These are phyloP conservation scores for Hordeum vulgare DNA, from an alignment of 176 grass and related monocot genomes.

Conservation along the genomic window MorexV3_pseudomolecules_assembly NC_058524.1:551169692-551170191, in stretches of 20 bases:
- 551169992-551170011: constrained; percentile 34
- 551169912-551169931: constrained; percentile 86
- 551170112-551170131: constrained; percentile 57
- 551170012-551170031: neutral
- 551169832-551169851: constrained; percentile 98
- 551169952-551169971: constrained; percentile 86
- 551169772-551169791: constrained; percentile 99
- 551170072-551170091: constrained; percentile 56
- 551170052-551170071: constrained; percentile 64
- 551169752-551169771: constrained; percentile 84
- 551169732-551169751: constrained; percentile 99
- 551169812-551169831: constrained; percentile 98
- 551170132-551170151: neutral
- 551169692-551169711: neutral
- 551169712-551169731: constrained; percentile 66
- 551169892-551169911: constrained; percentile 54
- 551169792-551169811: constrained; percentile 99
- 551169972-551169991: constrained; percentile 90
- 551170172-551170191: no score
- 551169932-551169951: constrained; percentile 85
- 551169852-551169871: constrained; percentile 82
- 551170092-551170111: constrained; percentile 84
- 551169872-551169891: constrained; percentile 97
- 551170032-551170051: constrained; percentile 39
- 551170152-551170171: no score